These are phyloP conservation scores for Chrysoporthe cubensis DNA, from an alignment of 2,329 filamentous ascomycete genomes.

Conservation along the genomic window DNA sequence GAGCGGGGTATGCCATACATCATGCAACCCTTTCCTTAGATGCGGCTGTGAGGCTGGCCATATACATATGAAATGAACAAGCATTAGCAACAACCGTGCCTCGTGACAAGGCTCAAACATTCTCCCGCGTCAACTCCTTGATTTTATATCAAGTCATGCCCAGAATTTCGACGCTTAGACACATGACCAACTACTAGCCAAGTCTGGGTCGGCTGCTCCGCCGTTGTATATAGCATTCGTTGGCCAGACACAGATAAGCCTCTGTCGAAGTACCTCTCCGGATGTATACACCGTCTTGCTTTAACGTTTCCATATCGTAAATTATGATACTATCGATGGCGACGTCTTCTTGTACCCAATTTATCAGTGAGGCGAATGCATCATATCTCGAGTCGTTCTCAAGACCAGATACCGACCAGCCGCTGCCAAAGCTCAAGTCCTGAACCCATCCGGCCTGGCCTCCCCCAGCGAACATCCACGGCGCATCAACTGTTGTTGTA, in stretches of 20 bases:
- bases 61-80: too few species aligned
- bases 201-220: slow-evolving; percentile 9
- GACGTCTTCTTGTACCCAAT: slow-evolving; percentile 32
- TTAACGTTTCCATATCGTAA: slow-evolving; percentile 30
- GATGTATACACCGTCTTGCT: slow-evolving; percentile 19
- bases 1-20: background rate
- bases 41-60: background rate
- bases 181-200: slow-evolving; percentile 21
- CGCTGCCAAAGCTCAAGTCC: slow-evolving; percentile 25
- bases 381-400: slow-evolving; percentile 41
- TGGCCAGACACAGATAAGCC: slow-evolving; percentile 35
- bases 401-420: slow-evolving; percentile 32
- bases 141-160: too few species aligned
- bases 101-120: too few species aligned
- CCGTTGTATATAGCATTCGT: slow-evolving; percentile 23
- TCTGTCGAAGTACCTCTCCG: slow-evolving; percentile 31
- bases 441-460: slow-evolving; percentile 33
- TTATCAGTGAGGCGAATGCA: slow-evolving; percentile 27
- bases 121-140: too few species aligned
- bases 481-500: slow-evolving; percentile 34
- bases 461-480: slow-evolving; percentile 40
- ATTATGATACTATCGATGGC: slow-evolving; percentile 22
- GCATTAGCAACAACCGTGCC: too few species aligned
- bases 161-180: background rate
- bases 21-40: too few species aligned